phyloP scores from a whole-genome alignment of 108 stramenopile species.

The Cyclotella choctawhatcheeana region DNA sequence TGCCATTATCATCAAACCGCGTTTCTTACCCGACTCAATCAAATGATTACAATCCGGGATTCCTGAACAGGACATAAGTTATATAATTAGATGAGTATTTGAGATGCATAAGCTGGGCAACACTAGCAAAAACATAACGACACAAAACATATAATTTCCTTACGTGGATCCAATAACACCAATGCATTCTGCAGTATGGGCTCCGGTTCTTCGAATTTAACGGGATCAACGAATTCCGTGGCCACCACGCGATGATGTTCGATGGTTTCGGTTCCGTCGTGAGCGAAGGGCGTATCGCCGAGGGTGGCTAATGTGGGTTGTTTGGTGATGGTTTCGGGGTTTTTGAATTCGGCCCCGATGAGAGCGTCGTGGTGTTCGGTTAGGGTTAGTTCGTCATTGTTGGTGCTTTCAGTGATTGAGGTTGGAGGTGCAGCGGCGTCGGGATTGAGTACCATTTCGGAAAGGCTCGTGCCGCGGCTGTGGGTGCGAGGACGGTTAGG shows the following conservation, averaged over 20 bases:
- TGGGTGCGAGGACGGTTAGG: slow-evolving; percentile 2
- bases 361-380: slow-evolving; percentile 54
- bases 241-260: slow-evolving; percentile 61
- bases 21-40: slow-evolving; percentile 54
- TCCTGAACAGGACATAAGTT: no score
- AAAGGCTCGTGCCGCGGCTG: slow-evolving; percentile 7
- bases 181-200: slow-evolving; percentile 57
- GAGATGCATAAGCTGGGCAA: no score
- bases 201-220: slow-evolving; percentile 30
- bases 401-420: not conserved
- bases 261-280: slow-evolving; percentile 43
- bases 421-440: not conserved
- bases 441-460: slow-evolving; percentile 36
- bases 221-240: slow-evolving; percentile 61
- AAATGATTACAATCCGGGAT: slow-evolving; percentile 58
- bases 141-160: not conserved
- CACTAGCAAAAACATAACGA: no score
- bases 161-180: slow-evolving; percentile 52
- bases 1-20: slow-evolving; percentile 62
- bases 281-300: slow-evolving; percentile 52
- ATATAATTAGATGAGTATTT: no score
- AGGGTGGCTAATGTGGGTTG: slow-evolving; percentile 56
- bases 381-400: slow-evolving; percentile 3
- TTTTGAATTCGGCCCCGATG: slow-evolving; percentile 55
- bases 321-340: slow-evolving; percentile 33